Evolutionary conservation across 768 basidiomycete species (phyloP).

Genomic region (Suillus decipiens): DNA sequence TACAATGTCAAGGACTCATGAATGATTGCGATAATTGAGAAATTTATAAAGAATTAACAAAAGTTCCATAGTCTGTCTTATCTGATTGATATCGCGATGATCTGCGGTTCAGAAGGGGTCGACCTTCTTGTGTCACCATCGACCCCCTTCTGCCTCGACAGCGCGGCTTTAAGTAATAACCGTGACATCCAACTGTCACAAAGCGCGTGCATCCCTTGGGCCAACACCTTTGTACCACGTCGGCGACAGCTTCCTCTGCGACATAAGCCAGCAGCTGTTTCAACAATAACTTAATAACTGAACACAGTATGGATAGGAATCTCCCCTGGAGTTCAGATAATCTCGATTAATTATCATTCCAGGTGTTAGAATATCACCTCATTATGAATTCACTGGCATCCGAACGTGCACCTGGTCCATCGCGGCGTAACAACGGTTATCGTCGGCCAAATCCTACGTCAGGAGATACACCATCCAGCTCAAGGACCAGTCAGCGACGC

Average conservation of each 20-base stretch:
- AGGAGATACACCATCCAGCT: slow-evolving; percentile 10
- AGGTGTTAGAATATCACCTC: neutral
- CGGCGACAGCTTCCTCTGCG: neutral
- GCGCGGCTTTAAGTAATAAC: neutral
- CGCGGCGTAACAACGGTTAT: slow-evolving; percentile 29
- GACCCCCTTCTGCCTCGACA: no score
- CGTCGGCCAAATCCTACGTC: slow-evolving; percentile 20
- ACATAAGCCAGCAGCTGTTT: neutral
- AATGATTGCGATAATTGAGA: no score
- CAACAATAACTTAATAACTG: neutral
- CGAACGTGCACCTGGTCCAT: slow-evolving; percentile 9
- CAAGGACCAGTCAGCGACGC: slow-evolving; percentile 26
- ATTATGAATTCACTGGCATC: slow-evolving; percentile 19
- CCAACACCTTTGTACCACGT: slow-evolving; percentile 3
- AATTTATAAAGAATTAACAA: no score
- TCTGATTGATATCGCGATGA: no score
- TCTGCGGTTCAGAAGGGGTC: no score
- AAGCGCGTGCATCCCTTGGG: neutral
- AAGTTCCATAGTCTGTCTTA: no score
- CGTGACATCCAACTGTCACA: slow-evolving; percentile 11
- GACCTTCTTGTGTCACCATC: no score
- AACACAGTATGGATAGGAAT: neutral
- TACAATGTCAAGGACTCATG: no score
- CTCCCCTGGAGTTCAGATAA: neutral
- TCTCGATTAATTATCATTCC: neutral